Evolutionary conservation across 1,139 yeast species (phyloP).

Genomic region (Chernovozyma aurita): DNA sequence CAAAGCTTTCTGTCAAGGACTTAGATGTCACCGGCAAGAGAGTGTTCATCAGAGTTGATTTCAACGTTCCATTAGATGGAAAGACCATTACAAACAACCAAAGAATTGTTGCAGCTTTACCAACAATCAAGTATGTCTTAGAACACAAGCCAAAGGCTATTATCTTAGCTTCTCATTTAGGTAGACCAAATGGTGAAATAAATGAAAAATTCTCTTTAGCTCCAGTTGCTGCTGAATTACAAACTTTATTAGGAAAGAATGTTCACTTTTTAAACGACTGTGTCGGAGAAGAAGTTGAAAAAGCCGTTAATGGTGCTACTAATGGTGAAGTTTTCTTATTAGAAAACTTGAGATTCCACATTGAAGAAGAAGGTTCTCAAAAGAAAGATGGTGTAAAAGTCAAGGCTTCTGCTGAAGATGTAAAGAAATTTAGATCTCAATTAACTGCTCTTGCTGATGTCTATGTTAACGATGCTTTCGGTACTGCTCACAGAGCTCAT

Average conservation of each 20-base stretch:
- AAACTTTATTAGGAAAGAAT: constrained; percentile 59
- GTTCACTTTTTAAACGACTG: constrained; percentile 81
- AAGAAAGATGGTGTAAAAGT: constrained; percentile 85
- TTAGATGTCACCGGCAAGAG: constrained; percentile 80
- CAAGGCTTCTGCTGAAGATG: constrained; percentile 82
- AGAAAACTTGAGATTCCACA: constrained; percentile 96
- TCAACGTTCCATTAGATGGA: constrained; percentile 97
- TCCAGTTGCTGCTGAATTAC: constrained; percentile 87
- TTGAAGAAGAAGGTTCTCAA: constrained; percentile 88
- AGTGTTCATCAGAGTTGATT: constrained; percentile 95
- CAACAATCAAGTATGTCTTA: constrained; percentile 90
- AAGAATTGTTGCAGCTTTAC: constrained; percentile 96
- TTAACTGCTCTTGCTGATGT: constrained; percentile 91
- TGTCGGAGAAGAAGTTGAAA: constrained; percentile 84
- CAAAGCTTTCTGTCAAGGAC: constrained; percentile 88
- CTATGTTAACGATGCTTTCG: constrained; percentile 95
- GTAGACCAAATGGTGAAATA: constrained; percentile 94
- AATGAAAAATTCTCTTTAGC: constrained; percentile 80
- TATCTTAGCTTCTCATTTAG: constrained; percentile 90
- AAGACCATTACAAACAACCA: constrained; percentile 96
- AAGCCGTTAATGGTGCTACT: constrained; percentile 63
- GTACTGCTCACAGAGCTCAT: constrained; percentile 99
- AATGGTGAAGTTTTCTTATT: constrained; percentile 75
- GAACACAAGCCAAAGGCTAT: constrained; percentile 87
- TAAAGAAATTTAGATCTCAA: constrained; percentile 78